Evolutionary conservation across 1,139 yeast genomes (phyloP), one percentile per base, ranked within the genome.

Genomic region (Saccharomyces hybrid): DNA sequence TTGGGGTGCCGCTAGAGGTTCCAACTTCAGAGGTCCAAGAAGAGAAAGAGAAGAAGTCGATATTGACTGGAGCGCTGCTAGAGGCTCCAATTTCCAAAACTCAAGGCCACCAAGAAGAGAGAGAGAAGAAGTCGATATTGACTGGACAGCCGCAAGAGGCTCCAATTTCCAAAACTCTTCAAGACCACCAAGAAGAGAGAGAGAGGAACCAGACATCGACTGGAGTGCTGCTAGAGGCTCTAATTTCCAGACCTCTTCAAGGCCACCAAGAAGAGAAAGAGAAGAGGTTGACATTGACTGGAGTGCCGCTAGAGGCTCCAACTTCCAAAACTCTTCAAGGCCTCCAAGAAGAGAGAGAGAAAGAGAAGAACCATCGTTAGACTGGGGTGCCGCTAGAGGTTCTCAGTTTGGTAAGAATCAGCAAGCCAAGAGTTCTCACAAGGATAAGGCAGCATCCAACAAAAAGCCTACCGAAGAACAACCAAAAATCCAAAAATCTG

Each of bases 61-160:
- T 11, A 60, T 78, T 50, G 81, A 78, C 65, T 77, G 81, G 81
- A 69, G 74, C 48, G 60, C 73, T 19, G 73, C 75, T 77, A 66
- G 65, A 58, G 62, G 64, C 27, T 53, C 64, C 41, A 58, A 61
- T 53, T 59, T 56, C 53, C 55, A 68, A 58, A 62, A 4, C n/a
- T 38, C 44, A 2, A 38, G 44, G 3, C 38, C 53, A 8, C 57
- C 53, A 14, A 47, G 29, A 28, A 42, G 46, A 19, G 48, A 48
- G 31, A 73, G 70, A 59, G 76, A 73, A 56, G 80, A 77, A 61
- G 78, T 78, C 50, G 79, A 77, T n/a, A 73, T 80, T 50, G 86
- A 82, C 65, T 83, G 87, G 87, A 75, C 81, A 56, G 64, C 75
- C 11, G 81, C 82, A 26, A 76, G 85, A 73, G 64, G 64, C 53